phyloP scores from a whole-genome alignment of 192 early-diverging fungal genomes.

The Backusella tuberculispora region DNA sequence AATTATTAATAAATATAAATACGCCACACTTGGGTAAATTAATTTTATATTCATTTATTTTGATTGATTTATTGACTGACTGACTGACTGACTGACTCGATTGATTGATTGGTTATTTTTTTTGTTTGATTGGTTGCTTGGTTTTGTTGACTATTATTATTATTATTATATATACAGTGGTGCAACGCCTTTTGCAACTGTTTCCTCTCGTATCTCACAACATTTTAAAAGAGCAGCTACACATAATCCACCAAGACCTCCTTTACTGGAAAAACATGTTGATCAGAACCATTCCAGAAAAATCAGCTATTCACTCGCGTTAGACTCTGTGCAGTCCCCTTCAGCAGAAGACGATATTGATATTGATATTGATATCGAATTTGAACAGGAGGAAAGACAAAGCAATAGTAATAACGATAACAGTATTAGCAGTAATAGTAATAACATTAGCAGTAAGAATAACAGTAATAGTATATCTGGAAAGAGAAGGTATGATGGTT shows the following conservation, averaged over 20 bases:
- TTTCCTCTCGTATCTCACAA: slow-evolving; percentile 89
- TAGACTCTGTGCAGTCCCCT: slow-evolving; percentile 39
- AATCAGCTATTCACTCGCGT: slow-evolving; percentile 73
- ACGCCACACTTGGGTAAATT: slow-evolving; percentile 73
- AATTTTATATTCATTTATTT: background rate
- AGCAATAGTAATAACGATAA: slow-evolving; percentile 55
- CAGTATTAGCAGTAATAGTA: too few species aligned
- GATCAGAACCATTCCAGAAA: slow-evolving; percentile 73
- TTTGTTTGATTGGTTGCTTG: background rate
- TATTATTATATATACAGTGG: slow-evolving; percentile 52
- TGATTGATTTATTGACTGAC: background rate
- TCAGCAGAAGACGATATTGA: background rate
- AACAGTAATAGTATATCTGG: too few species aligned
- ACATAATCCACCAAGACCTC: slow-evolving; percentile 72
- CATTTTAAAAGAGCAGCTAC: slow-evolving; percentile 85
- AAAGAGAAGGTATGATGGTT: too few species aligned
- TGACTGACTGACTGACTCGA: background rate
- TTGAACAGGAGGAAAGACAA: slow-evolving; percentile 69
- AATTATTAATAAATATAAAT: slow-evolving; percentile 77
- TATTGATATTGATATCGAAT: too few species aligned
- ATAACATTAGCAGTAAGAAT: too few species aligned
- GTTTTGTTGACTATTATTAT: background rate
- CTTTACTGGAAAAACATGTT: slow-evolving; percentile 70
- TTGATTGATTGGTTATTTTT: background rate
- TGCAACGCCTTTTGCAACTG: slow-evolving; percentile 84